Evolutionary conservation across 2,329 filamentous ascomycete species (phyloP).

Genomic region (Phaeomoniella chlamydospora): DNA sequence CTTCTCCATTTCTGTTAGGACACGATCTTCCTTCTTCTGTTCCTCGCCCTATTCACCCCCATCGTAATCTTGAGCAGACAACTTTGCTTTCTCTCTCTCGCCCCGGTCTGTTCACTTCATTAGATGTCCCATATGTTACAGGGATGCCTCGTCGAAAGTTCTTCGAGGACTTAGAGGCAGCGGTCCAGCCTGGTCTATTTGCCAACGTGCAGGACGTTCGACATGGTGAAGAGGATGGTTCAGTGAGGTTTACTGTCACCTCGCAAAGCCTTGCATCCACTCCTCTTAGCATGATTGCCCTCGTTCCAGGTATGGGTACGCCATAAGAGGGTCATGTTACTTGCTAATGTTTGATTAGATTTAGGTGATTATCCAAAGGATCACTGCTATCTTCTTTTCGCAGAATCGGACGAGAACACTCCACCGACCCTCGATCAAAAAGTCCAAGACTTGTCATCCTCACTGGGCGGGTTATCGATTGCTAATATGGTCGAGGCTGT

Average conservation of each 20-base stretch:
- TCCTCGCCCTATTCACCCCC: too few relatives aligned
- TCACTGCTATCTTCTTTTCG: conserved; percentile 35
- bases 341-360: too few relatives aligned
- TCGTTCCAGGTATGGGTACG: conserved; percentile 24
- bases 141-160: conserved; percentile 58
- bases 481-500: conserved; percentile 34
- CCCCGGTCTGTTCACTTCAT: too few relatives aligned
- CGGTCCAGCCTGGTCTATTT: conserved; percentile 21
- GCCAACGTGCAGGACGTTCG: conserved; percentile 39
- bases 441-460: conserved; percentile 31
- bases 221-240: conserved; percentile 55
- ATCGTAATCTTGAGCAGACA: too few relatives aligned
- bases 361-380: conserved; percentile 43
- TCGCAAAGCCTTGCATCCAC: conserved; percentile 14
- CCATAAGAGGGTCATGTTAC: too few relatives aligned
- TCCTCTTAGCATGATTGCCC: conserved; percentile 20
- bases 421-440: conserved; percentile 15
- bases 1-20: too few relatives aligned
- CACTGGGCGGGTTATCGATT: conserved; percentile 27
- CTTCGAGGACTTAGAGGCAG: conserved; percentile 39
- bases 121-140: too few relatives aligned
- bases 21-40: too few relatives aligned
- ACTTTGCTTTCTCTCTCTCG: too few relatives aligned
- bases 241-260: conserved; percentile 48
- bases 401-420: conserved; percentile 21